A percentile compares a stretch with the other conserved stretches of the same genome.
Conservation (phyloP, 169 alveolate species). For the Eimeria sp. region DNA sequence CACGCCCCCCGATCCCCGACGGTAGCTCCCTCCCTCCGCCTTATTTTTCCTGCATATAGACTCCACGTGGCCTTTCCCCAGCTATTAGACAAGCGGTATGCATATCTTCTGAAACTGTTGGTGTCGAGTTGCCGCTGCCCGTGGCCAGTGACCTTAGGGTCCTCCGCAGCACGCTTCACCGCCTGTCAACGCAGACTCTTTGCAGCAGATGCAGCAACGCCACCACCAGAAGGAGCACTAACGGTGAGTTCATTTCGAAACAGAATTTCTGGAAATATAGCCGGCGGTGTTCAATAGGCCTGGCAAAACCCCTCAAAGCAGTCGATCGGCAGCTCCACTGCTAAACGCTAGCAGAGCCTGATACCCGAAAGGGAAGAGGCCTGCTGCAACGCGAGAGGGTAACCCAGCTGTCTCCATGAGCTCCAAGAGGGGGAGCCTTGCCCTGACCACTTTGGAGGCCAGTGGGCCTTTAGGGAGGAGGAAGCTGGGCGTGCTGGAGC, state of each 20-base stretch:
- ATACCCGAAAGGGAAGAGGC: not conserved
- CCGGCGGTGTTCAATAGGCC: not conserved
- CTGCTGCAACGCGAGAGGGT: not conserved
- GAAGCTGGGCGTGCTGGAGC: slow-evolving; percentile 36
- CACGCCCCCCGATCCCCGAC: slow-evolving; percentile 6
- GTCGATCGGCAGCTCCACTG: not conserved
- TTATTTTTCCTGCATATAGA: not conserved
- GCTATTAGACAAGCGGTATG: not conserved
- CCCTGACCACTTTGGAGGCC: slow-evolving; percentile 39
- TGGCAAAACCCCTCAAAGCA: not conserved
- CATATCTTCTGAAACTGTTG: not conserved
- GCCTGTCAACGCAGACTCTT: not conserved
- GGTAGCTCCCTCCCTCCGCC: not conserved
- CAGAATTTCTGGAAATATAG: not conserved
- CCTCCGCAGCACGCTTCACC: not conserved
- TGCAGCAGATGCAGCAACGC: not conserved
- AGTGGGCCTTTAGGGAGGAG: not conserved
- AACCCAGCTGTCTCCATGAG: not conserved
- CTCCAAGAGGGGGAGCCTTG: slow-evolving; percentile 4
- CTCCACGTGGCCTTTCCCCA: not conserved
- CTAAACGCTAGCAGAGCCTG: slow-evolving; percentile 1
- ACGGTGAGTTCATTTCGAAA: not conserved
- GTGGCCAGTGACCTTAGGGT: not conserved
- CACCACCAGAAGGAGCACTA: slow-evolving; percentile 2
- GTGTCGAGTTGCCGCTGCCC: not conserved